Conservation (phyloP, 139 green algal species). For the Chlamydomonas sphaeroides region DNA sequence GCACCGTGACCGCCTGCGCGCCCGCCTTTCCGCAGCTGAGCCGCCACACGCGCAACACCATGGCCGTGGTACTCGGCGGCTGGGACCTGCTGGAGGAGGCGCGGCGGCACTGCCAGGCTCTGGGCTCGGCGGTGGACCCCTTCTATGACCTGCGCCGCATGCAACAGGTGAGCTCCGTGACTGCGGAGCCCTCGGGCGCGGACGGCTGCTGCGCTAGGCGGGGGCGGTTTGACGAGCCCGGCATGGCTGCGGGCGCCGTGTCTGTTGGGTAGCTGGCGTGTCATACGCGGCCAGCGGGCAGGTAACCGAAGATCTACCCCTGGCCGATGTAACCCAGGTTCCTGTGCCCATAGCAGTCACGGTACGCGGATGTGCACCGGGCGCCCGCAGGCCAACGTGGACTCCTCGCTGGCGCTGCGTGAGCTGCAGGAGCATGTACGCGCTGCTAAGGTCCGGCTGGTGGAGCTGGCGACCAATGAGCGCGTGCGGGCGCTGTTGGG, state of each 20-base stretch:
- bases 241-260: too few relatives aligned
- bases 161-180: slow-evolving; percentile 7
- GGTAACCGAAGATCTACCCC: too few relatives aligned
- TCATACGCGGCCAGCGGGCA: too few relatives aligned
- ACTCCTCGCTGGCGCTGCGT: not conserved
- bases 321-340: too few relatives aligned
- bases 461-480: not conserved
- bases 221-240: too few relatives aligned
- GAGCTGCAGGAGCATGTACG: not conserved
- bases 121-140: slow-evolving; percentile 23
- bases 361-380: too few relatives aligned
- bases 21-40: not conserved
- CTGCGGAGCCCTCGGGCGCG: too few relatives aligned
- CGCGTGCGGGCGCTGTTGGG: not conserved
- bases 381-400: not conserved
- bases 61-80: not conserved
- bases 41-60: not conserved
- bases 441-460: not conserved
- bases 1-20: not conserved
- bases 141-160: slow-evolving; percentile 4
- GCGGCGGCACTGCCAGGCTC: not conserved
- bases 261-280: not conserved
- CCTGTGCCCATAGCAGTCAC: too few relatives aligned
- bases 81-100: slow-evolving; percentile 23
- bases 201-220: too few relatives aligned